Conservation (phyloP, 208 protist species). For the Trypanosoma lewisi region DNA sequence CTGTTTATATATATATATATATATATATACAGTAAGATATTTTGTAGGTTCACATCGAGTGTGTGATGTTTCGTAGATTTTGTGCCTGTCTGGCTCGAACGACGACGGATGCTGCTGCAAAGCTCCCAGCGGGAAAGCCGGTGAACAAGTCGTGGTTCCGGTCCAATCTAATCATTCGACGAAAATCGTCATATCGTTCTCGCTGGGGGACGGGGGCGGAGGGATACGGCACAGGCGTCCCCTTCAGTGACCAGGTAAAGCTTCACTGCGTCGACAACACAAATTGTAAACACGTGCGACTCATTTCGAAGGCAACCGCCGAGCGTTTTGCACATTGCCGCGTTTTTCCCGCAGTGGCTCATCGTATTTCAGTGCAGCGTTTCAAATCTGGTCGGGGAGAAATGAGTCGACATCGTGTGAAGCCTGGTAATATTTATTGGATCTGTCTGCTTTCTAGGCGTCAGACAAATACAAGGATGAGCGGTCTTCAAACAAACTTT, state of each 20-base stretch:
- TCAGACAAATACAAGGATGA: constrained; percentile 85
- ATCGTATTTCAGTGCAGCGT: constrained; percentile 87
- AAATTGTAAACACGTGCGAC: constrained; percentile 89
- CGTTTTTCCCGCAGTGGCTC: constrained; percentile 84
- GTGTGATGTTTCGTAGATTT: constrained; percentile 40
- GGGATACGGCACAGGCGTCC: constrained; percentile 76
- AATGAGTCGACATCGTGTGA: constrained; percentile 67
- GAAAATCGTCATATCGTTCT: constrained; percentile 79
- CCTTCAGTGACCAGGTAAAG: constrained; percentile 87
- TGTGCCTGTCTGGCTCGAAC: constrained; percentile 36
- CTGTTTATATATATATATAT: constrained; percentile 11
- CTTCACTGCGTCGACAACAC: constrained; percentile 93
- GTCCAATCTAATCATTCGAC: constrained; percentile 83
- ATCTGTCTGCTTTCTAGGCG: constrained; percentile 86
- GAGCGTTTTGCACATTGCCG: constrained; percentile 90
- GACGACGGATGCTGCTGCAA: constrained; percentile 80
- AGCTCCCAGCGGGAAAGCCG: constrained; percentile 83
- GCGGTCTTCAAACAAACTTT: constrained; percentile 89
- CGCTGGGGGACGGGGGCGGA: constrained; percentile 86
- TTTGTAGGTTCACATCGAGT: constrained; percentile 17
- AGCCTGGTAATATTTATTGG: constrained; percentile 89
- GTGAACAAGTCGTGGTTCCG: constrained; percentile 85
- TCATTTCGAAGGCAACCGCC: constrained; percentile 81
- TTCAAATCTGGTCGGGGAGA: constrained; percentile 83
- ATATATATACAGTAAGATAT: too few species aligned